Conservation (phyloP, 345 rosid species). For the Brassica carinata region DNA sequence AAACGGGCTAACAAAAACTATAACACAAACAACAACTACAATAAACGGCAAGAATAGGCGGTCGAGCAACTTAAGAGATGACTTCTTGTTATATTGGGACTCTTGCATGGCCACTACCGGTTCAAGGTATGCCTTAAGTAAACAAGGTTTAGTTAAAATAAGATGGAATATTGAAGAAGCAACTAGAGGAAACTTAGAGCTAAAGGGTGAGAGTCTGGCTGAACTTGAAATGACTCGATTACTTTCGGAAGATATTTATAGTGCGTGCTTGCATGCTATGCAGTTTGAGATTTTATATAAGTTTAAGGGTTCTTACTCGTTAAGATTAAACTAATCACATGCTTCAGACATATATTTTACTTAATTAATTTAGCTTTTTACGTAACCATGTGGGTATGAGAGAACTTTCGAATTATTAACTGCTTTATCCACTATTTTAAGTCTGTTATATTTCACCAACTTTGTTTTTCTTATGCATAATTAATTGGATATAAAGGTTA, state of each 20-base stretch:
- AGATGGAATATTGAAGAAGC: not conserved
- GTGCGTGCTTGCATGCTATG: constrained; percentile 11
- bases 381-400: constrained; percentile 25
- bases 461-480: not conserved
- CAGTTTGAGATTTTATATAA: constrained; percentile 5
- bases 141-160: not conserved
- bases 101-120: constrained; percentile 32
- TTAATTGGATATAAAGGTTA: not conserved
- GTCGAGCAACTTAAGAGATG: constrained; percentile 35
- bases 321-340: constrained; percentile 35
- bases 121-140: constrained; percentile 26
- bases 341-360: constrained; percentile 9
- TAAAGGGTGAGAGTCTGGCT: constrained; percentile 7
- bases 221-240: not conserved
- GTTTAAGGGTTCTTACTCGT: constrained; percentile 29
- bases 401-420: constrained; percentile 20
- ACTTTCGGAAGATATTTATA: constrained; percentile 11
- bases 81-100: constrained; percentile 38
- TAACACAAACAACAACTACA: constrained; percentile 36
- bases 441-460: constrained; percentile 5
- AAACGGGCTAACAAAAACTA: constrained; percentile 46
- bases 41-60: constrained; percentile 31
- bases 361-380: constrained; percentile 17
- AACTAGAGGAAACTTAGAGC: constrained; percentile 13
- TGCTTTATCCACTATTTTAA: constrained; percentile 1